Base-by-base conservation (phyloP, 148 eudicot genomes). In the Suaeda aralocaspica region DNA sequence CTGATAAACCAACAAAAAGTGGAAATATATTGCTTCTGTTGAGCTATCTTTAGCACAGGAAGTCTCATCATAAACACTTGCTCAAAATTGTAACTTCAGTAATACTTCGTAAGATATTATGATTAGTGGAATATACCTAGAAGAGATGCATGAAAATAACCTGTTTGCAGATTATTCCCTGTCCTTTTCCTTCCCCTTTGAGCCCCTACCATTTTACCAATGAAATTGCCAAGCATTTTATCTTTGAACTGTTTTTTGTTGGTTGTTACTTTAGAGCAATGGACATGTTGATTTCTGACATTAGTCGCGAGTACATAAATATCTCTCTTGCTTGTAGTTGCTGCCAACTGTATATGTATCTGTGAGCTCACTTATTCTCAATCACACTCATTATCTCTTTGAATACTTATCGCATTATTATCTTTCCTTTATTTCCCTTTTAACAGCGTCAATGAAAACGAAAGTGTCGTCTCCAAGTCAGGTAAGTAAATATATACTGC, bases 391-490 rank as follows among this genome's bases (percentile, higher is more conserved):
- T 36, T 36, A 8, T 36, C 41, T 36, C 41, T 36, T 36, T 34
- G 42, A n/a, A 16, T 55, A 48, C 14, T 61, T 68, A 13, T 55
- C 7, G 44, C 18, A 24, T 0, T 64, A 25, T 53, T 33, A 22
- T 64, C 45, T 42, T 30, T 66, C 31, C 29, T 0, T 34, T 24
- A 31, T 44, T 2, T 13, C 6, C 57, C 60, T 66, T 67, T 73
- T 77, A n/a, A 68, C 79, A 86, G 85, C 75, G 11, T 69, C 56
- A 16, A 68, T 61, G 81, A 83, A 79, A 66, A 25, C 46, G 41
- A 59, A 67, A 49, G 21, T 62, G 31, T 59, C 64, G 64, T 72
- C 82, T 75, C 72, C 68, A 61, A 75, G 66, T 39, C 76, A 59
- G 80, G 87, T 83, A 66, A 42, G 80, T 74, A 57, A 26, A 16